Evolutionary conservation across 139 green algal species (phyloP).

Genomic region (Coccomyxa sp.): DNA sequence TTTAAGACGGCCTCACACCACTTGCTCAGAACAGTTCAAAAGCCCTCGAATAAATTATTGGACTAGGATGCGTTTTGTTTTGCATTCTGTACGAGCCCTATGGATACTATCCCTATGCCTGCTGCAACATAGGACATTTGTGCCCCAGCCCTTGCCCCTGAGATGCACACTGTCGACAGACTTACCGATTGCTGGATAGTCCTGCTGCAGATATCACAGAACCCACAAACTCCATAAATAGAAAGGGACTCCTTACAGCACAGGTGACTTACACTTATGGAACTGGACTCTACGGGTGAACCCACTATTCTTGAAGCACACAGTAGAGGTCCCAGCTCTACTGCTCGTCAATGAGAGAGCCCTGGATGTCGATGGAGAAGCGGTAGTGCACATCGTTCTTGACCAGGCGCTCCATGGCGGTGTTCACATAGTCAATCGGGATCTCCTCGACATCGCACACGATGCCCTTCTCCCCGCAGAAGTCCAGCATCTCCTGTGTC

Average conservation of each 20-base stretch:
- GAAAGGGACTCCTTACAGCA: not conserved
- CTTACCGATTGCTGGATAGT: too few species aligned
- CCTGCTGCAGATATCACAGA: too few species aligned
- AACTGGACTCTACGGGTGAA: not conserved
- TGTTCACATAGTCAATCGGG: slow-evolving; percentile 53
- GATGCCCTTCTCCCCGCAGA: slow-evolving; percentile 55
- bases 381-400: slow-evolving; percentile 63
- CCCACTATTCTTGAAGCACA: not conserved
- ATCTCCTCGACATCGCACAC: slow-evolving; percentile 34
- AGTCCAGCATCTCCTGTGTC: slow-evolving; percentile 78
- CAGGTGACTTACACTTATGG: not conserved
- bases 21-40: too few species aligned
- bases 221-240: too few species aligned
- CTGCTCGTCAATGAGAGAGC: slow-evolving; percentile 16
- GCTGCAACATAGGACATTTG: too few species aligned
- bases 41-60: too few species aligned
- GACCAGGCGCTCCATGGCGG: slow-evolving; percentile 55
- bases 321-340: not conserved
- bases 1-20: too few species aligned
- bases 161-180: too few species aligned
- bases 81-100: too few species aligned
- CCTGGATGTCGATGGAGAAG: slow-evolving; percentile 62
- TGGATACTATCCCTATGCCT: too few species aligned
- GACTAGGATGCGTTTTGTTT: too few species aligned
- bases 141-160: too few species aligned